These are phyloP conservation scores for Cyberlindnera samutprakarnensis DNA, from an alignment of 805 yeast genomes.

Conservation along the genomic window DNA sequence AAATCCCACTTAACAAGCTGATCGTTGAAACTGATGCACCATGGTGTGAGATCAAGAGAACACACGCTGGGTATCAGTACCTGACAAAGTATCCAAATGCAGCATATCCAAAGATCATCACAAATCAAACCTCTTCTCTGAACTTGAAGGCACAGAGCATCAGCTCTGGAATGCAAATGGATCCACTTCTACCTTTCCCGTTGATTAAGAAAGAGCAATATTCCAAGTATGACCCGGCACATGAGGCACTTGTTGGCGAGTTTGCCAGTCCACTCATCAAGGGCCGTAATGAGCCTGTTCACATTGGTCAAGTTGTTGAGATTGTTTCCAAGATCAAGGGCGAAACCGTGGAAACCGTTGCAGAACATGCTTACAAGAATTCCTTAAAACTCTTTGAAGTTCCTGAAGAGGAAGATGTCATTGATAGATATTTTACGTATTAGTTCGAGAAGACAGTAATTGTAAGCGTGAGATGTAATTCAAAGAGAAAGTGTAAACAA, in stretches of 20 bases:
- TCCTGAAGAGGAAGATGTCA: constrained; percentile 13
- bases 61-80: constrained; percentile 66
- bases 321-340: constrained; percentile 47
- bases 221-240: constrained; percentile 24
- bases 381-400: constrained; percentile 38
- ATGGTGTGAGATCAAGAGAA: constrained; percentile 90
- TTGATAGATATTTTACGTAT: constrained; percentile 4
- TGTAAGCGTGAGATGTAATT: no score
- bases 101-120: constrained; percentile 37
- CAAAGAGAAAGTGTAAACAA: no score
- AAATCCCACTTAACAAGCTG: constrained; percentile 63
- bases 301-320: constrained; percentile 72
- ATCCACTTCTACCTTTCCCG: constrained; percentile 53
- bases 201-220: constrained; percentile 59
- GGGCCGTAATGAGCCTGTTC: constrained; percentile 90
- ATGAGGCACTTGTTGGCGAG: constrained; percentile 24
- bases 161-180: constrained; percentile 24
- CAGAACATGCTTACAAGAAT: constrained; percentile 45
- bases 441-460: no score
- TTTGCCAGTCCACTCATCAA: constrained; percentile 44
- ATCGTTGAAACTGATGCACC: constrained; percentile 96
- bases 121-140: constrained; percentile 15
- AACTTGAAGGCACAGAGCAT: constrained; percentile 6
- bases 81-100: constrained; percentile 49
- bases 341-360: constrained; percentile 34